A percentile compares a stretch with the other conserved stretches of the same genome.
Conservation (phyloP, 306 rosid species). For the Spatholobus suberectus region DNA sequence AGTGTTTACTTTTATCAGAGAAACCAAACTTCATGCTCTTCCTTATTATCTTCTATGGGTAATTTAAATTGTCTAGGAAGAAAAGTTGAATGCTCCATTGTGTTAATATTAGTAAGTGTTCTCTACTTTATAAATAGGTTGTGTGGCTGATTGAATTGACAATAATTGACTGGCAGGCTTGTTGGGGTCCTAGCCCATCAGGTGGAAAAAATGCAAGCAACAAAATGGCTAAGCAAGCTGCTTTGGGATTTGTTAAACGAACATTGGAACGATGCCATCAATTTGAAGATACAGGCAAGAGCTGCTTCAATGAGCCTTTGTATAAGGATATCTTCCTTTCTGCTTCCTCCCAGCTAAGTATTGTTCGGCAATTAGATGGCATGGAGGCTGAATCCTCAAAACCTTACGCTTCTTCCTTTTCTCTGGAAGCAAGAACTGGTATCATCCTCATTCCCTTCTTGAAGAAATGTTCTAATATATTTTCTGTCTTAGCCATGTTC, state of each 20-base stretch:
- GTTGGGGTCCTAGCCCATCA: conserved; percentile 69
- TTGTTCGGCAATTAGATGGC: conserved; percentile 49
- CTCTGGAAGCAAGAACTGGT: conserved; percentile 72
- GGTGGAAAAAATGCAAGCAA: conserved; percentile 75
- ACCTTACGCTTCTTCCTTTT: conserved; percentile 53
- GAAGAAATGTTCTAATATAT: neutral
- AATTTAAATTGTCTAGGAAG: conserved; percentile 28
- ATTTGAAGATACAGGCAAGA: conserved; percentile 80
- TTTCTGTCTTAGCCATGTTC: conserved; percentile 16
- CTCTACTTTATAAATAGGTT: conserved; percentile 21
- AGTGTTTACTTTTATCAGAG: conserved; percentile 6
- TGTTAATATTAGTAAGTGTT: conserved; percentile 34
- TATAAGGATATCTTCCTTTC: conserved; percentile 68
- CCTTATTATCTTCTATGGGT: conserved; percentile 15
- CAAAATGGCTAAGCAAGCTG: conserved; percentile 85
- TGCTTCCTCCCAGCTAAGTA: conserved; percentile 54
- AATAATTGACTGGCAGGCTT: conserved; percentile 59
- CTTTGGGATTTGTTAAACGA: conserved; percentile 77
- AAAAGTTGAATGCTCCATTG: conserved; percentile 32
- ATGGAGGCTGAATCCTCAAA: conserved; percentile 65
- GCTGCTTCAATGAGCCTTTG: conserved; percentile 79
- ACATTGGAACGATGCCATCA: conserved; percentile 75
- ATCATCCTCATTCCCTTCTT: conserved; percentile 34
- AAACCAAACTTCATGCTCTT: conserved; percentile 20
- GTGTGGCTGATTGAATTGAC: conserved; percentile 44